Evolutionary conservation across 331 rosid genomes (phyloP), one percentile per base, ranked within the genome.

Genomic region (Prunus yedoensis): DNA sequence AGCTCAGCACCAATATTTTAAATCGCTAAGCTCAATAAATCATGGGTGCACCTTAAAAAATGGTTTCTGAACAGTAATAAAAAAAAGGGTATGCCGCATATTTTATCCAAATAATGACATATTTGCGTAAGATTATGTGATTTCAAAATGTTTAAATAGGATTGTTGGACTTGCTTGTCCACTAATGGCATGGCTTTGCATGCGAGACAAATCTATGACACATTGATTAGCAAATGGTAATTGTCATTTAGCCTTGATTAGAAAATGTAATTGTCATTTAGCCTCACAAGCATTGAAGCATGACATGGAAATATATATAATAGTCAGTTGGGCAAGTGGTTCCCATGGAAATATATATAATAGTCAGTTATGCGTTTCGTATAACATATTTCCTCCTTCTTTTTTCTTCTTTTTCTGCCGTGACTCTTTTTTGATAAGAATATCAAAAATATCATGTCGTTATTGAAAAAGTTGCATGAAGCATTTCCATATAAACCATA

Each of bases 151-250:
- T 65, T 79, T 52, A 67, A 56, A 35, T 46, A 61, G 25, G 59
- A 61, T 68, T 46, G 41, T 66, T 66, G 52, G 82, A 73, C 78
- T 28, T 58, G 1, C 66, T 71, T 71, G 66, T 71, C 65, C 78
- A 11, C 73, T 51, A 47, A 15, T 45, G 20, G 32, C 50, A 18
- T 47, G 41, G 66, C 28, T 16, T 13, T 23, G 8, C 11, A 35
- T 11, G 41, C 11, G 8, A 61, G 46, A 15, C 54, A 75, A 49
- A 52, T 60, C 47, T 17, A 43, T n/a, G 23, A 54, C 56, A 67
- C 4, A 20, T 21, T 25, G 72, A 41, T 67, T 67, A 1, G 47
- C 59, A 35, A 8, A 45, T 66, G 61, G 61, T 43, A 32, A 15
- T 41, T 76, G 67, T 76, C 74, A 68, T 76, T 66, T 63, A 52